phyloP scores from a whole-genome alignment of 2,329 filamentous ascomycete genomes.

The Monascus ruber region DNA sequence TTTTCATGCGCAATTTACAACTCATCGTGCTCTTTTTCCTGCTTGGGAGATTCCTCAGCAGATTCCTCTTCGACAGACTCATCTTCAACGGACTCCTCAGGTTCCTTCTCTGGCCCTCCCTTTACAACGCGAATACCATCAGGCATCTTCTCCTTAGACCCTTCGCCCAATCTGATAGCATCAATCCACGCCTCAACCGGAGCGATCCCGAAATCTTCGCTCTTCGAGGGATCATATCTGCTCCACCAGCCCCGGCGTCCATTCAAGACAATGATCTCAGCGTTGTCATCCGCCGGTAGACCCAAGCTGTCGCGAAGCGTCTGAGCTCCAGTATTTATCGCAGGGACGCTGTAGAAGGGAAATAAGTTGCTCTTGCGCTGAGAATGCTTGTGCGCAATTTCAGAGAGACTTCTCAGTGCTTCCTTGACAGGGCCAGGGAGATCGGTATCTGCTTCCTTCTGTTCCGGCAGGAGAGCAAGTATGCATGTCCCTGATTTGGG shows the following conservation, averaged over 20 bases:
- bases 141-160: constrained; percentile 64
- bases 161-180: constrained; percentile 79
- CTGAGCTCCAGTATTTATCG: constrained; percentile 45
- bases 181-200: constrained; percentile 80
- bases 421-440: constrained; percentile 32
- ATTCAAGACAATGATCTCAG: constrained; percentile 74
- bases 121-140: constrained; percentile 42
- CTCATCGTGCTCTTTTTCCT: constrained; percentile 35
- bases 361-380: constrained; percentile 59
- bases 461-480: constrained; percentile 56
- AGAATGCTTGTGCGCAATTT: constrained; percentile 65
- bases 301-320: constrained; percentile 51
- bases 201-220: constrained; percentile 41
- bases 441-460: constrained; percentile 41
- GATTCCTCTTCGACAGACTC: constrained; percentile 17
- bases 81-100: constrained; percentile 7
- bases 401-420: constrained; percentile 53
- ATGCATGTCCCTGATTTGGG: constrained; percentile 73
- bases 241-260: constrained; percentile 79
- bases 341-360: constrained; percentile 68
- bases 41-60: constrained; percentile 11
- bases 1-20: constrained; percentile 17
- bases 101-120: constrained; percentile 20
- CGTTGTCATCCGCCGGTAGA: constrained; percentile 38
- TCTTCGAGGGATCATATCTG: constrained; percentile 47